Evolutionary conservation across 2,329 filamentous ascomycete species (phyloP).

Genomic region (Pseudocercospora ulei): DNA sequence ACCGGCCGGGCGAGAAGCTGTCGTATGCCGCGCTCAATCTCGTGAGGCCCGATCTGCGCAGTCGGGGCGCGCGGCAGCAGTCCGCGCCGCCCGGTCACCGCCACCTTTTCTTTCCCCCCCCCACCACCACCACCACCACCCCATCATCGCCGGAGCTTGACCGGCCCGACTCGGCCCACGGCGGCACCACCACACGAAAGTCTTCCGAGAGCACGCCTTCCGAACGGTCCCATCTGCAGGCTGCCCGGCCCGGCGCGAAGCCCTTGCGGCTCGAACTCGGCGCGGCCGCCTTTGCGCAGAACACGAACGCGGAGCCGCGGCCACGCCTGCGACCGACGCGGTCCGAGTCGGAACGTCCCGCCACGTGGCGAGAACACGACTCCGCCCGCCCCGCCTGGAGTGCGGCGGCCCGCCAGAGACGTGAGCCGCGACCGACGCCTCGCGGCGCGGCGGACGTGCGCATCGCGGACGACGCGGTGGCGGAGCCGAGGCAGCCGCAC

Average conservation of each 20-base stretch:
- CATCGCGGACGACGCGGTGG: conserved; percentile 35
- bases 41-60: conserved; percentile 73
- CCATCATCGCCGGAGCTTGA: conserved; percentile 90
- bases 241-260: conserved; percentile 40
- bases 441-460: conserved; percentile 60
- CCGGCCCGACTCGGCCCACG: conserved; percentile 25
- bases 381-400: no score
- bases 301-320: conserved; percentile 19
- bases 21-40: conserved; percentile 90
- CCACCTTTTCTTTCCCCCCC: conserved; percentile 93
- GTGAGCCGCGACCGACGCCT: conserved; percentile 45
- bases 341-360: conserved; percentile 40
- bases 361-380: conserved; percentile 32
- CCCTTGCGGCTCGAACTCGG: conserved; percentile 43
- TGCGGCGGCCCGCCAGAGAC: no score
- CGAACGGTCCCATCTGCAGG: conserved; percentile 29
- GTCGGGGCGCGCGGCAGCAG: conserved; percentile 60
- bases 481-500: conserved; percentile 23
- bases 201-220: conserved; percentile 42
- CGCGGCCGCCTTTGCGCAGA: conserved; percentile 42
- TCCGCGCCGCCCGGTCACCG: conserved; percentile 71
- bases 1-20: conserved; percentile 70
- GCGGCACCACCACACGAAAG: conserved; percentile 23
- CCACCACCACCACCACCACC: conserved; percentile 47
- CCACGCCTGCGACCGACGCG: conserved; percentile 36